Evolutionary conservation across 345 rosid genomes (phyloP).

Genomic region (Combretum micranthum): DNA sequence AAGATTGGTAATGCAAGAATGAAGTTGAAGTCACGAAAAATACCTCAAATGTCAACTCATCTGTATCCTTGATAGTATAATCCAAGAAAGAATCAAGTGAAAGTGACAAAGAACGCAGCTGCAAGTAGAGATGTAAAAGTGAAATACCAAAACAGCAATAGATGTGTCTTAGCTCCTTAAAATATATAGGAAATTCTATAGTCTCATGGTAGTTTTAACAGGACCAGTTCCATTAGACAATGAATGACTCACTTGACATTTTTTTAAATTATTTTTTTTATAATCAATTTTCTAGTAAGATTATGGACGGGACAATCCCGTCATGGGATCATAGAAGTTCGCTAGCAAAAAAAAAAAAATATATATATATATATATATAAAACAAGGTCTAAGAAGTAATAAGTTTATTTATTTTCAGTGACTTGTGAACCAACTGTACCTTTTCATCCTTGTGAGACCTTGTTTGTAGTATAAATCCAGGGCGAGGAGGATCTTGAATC

Average conservation of each 20-base stretch:
- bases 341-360: no score
- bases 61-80: conserved; percentile 80
- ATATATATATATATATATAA: no score
- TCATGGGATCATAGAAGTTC: no score
- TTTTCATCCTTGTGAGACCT: conserved; percentile 57
- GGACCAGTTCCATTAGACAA: no score
- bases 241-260: no score
- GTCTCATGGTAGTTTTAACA: no score
- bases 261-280: no score
- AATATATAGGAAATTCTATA: no score
- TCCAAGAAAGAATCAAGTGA: conserved; percentile 92
- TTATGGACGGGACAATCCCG: no score
- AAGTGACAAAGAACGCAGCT: conserved; percentile 73
- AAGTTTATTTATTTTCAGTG: background rate
- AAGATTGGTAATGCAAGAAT: background rate
- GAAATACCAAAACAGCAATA: background rate
- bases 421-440: conserved; percentile 33
- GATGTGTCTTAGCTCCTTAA: no score
- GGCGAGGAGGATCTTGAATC: conserved; percentile 69
- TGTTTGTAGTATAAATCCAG: conserved; percentile 70
- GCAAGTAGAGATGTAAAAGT: conserved; percentile 15
- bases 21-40: conserved; percentile 5
- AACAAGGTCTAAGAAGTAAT: background rate
- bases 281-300: no score
- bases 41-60: conserved; percentile 96